These are phyloP conservation scores for Argentina anserina DNA, from an alignment of 306 rosid genomes.

Conservation along the genomic window DNA sequence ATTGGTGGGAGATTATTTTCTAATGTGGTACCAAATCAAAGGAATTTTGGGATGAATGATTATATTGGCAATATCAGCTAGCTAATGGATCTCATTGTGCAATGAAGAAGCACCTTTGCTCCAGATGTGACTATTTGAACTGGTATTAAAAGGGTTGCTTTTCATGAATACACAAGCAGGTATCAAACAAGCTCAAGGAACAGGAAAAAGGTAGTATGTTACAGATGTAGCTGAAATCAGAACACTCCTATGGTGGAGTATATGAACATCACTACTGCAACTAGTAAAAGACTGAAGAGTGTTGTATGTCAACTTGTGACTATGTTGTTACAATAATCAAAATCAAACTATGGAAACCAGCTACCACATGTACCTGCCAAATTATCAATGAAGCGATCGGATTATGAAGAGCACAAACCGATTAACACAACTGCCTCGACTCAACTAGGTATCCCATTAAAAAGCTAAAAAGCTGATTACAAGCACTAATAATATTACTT, in stretches of 20 bases:
- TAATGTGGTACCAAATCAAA: neutral
- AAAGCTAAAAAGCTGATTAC: neutral
- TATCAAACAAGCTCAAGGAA: neutral
- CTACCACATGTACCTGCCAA: constrained; percentile 13
- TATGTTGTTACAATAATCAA: neutral
- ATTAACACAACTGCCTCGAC: constrained; percentile 1
- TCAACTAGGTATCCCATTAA: constrained; percentile 4
- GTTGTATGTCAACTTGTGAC: neutral
- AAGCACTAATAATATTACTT: constrained; percentile 1
- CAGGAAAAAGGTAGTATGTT: neutral
- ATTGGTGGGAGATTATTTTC: neutral
- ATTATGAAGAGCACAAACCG: neutral
- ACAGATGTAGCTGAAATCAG: neutral
- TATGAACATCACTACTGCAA: neutral
- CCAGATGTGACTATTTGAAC: neutral
- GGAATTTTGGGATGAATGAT: neutral
- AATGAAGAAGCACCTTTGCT: neutral
- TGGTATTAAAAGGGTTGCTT: neutral
- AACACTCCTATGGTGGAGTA: neutral
- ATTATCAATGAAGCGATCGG: neutral
- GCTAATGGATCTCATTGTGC: neutral
- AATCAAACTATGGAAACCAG: neutral
- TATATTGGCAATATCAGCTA: neutral
- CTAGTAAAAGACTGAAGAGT: neutral
- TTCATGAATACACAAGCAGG: neutral